Evolutionary conservation across 2,329 filamentous ascomycete species (phyloP).

Genomic region (Stagonosporopsis vannaccii): DNA sequence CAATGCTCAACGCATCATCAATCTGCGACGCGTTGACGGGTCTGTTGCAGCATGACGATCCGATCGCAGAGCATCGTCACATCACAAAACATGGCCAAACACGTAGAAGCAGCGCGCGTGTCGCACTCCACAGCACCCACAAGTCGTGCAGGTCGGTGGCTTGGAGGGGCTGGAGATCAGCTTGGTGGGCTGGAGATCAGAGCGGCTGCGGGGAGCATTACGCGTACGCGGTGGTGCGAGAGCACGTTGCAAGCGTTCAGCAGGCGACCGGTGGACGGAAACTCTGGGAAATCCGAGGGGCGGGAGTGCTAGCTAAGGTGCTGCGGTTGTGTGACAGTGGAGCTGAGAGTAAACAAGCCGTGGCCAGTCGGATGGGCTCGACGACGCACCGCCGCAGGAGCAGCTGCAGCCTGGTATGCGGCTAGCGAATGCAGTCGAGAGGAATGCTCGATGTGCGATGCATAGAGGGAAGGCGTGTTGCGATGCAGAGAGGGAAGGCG

Average conservation of each 20-base stretch:
- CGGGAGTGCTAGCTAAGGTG: constrained; percentile 29
- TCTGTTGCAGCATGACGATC: background rate
- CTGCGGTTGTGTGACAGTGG: constrained; percentile 22
- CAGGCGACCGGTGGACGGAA: background rate
- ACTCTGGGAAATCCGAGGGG: constrained; percentile 22
- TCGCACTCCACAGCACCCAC: background rate
- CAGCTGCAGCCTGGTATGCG: constrained; percentile 2
- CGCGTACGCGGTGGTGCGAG: constrained; percentile 12
- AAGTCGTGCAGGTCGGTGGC: background rate
- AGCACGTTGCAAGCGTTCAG: constrained; percentile 16
- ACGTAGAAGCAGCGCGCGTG: background rate
- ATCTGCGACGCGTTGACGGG: background rate
- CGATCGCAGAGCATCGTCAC: constrained; percentile 1
- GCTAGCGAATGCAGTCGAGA: constrained; percentile 2
- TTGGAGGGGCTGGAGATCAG: background rate
- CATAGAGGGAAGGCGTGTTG: too few relatives aligned
- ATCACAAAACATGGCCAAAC: background rate
- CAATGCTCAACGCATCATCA: constrained; percentile 2
- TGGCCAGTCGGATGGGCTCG: constrained; percentile 9
- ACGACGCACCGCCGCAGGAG: constrained; percentile 2
- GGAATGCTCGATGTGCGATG: background rate
- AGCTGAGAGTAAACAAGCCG: background rate
- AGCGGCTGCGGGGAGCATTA: constrained; percentile 17
- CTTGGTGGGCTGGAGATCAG: constrained; percentile 6
- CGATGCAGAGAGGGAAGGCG: too few relatives aligned